A percentile compares a stretch with the other conserved stretches of the same genome.
These are phyloP conservation scores for Stagonosporopsis cucurbitacearum DNA, from an alignment of 2,329 filamentous ascomycete genomes.

Conservation along the genomic window DNA sequence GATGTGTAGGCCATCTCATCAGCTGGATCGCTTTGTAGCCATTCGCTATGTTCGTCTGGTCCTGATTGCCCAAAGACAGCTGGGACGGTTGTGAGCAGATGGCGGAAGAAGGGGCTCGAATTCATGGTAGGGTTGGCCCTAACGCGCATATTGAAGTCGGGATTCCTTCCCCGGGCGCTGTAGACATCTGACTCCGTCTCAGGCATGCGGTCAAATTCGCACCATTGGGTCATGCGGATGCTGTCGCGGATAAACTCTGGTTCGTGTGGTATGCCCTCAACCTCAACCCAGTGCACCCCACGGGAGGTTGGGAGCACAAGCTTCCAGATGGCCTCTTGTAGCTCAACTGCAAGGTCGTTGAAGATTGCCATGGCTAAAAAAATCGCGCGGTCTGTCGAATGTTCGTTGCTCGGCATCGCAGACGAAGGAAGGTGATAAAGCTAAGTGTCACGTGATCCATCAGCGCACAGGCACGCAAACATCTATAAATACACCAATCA, in stretches of 20 bases:
- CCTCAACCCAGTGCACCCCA: not conserved
- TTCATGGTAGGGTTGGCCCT: not conserved
- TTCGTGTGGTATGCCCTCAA: not conserved
- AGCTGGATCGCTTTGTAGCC: not conserved
- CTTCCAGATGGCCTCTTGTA: too few relatives aligned
- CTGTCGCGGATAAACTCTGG: not conserved
- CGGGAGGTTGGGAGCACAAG: not conserved
- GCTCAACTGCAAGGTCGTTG: too few relatives aligned
- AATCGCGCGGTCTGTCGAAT: too few relatives aligned
- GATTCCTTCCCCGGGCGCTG: not conserved
- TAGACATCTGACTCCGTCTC: not conserved
- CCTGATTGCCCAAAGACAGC: not conserved
- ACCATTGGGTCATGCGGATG: not conserved
- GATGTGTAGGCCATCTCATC: not conserved
- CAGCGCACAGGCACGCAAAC: too few relatives aligned
- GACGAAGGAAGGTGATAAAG: too few relatives aligned
- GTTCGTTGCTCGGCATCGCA: too few relatives aligned
- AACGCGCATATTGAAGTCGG: not conserved
- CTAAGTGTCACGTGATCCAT: too few relatives aligned
- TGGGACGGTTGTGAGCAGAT: not conserved
- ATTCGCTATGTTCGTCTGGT: not conserved
- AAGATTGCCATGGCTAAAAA: too few relatives aligned
- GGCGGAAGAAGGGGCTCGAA: not conserved
- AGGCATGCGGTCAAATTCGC: not conserved
- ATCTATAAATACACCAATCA: too few relatives aligned